A percentile compares a stretch with the other conserved stretches of the same genome.
Conservation (phyloP, 345 rosid species). For the Tarenaya hassleriana region DNA sequence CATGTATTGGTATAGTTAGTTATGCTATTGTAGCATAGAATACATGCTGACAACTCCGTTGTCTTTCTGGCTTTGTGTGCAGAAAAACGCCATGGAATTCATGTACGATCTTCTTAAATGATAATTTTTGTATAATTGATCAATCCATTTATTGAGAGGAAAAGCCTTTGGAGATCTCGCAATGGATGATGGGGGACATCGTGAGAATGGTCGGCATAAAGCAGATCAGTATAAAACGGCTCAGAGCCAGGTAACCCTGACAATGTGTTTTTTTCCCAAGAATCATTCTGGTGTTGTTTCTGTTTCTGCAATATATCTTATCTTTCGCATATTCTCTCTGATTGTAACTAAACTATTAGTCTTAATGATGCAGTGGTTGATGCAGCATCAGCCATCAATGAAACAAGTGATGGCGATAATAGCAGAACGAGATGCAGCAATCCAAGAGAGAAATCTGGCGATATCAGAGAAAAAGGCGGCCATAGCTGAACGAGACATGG, state of each 20-base stretch:
- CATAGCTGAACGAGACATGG: conserved; percentile 86
- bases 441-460: conserved; percentile 86
- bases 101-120: conserved; percentile 13
- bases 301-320: not conserved
- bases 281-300: not conserved
- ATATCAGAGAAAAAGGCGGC: conserved; percentile 90
- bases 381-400: conserved; percentile 97
- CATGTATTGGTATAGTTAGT: no score
- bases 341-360: conserved; percentile 15
- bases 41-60: no score
- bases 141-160: not conserved
- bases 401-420: conserved; percentile 96
- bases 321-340: conserved; percentile 10
- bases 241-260: conserved; percentile 75
- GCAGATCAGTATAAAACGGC: conserved; percentile 61
- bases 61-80: no score
- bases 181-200: conserved; percentile 95
- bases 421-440: conserved; percentile 94
- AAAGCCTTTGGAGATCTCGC: conserved; percentile 15
- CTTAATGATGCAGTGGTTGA: conserved; percentile 61
- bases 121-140: conserved; percentile 11
- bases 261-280: not conserved
- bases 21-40: no score
- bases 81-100: not conserved
- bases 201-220: conserved; percentile 87